Evolutionary conservation across 352 stramenopile species (phyloP).

Genomic region (Phytophthora sansomeana): DNA sequence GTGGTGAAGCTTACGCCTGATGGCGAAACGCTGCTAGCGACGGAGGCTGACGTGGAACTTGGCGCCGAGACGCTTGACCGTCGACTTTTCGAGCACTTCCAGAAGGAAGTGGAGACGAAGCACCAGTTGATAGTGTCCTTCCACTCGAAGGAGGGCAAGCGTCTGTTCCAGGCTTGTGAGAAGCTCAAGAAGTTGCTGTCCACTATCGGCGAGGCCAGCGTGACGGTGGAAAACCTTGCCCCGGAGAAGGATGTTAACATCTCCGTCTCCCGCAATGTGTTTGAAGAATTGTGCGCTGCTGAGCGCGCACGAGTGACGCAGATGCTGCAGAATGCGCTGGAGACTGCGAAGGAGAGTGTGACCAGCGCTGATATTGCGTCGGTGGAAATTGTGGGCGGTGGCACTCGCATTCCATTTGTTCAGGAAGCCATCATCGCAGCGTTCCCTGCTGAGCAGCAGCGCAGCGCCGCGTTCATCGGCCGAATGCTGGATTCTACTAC

Average conservation of each 20-base stretch:
- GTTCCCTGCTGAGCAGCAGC: conserved; percentile 52
- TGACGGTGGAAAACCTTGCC: conserved; percentile 87
- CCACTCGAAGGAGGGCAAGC: conserved; percentile 82
- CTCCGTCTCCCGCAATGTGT: conserved; percentile 71
- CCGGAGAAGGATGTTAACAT: conserved; percentile 86
- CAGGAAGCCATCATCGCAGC: conserved; percentile 77
- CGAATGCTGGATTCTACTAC: conserved; percentile 92
- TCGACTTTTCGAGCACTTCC: conserved; percentile 84
- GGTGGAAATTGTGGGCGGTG: conserved; percentile 92
- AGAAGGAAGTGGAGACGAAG: conserved; percentile 66
- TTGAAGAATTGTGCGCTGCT: conserved; percentile 68
- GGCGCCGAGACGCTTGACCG: conserved; percentile 83
- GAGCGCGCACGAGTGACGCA: conserved; percentile 61
- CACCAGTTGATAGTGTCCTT: conserved; percentile 60
- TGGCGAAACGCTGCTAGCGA: conserved; percentile 66
- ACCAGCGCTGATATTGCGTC: conserved; percentile 55
- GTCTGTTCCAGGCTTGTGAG: conserved; percentile 88
- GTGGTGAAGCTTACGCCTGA: conserved; percentile 73
- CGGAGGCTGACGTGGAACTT: conserved; percentile 60
- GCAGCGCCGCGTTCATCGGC: conserved; percentile 55
- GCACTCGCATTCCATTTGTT: conserved; percentile 89
- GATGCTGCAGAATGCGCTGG: conserved; percentile 62
- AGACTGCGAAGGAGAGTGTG: conserved; percentile 52
- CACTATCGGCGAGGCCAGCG: conserved; percentile 80
- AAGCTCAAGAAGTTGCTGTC: conserved; percentile 92